phyloP scores from a whole-genome alignment of 495 filamentous ascomycete species.

The Hypoxylon fragiforme region DNA sequence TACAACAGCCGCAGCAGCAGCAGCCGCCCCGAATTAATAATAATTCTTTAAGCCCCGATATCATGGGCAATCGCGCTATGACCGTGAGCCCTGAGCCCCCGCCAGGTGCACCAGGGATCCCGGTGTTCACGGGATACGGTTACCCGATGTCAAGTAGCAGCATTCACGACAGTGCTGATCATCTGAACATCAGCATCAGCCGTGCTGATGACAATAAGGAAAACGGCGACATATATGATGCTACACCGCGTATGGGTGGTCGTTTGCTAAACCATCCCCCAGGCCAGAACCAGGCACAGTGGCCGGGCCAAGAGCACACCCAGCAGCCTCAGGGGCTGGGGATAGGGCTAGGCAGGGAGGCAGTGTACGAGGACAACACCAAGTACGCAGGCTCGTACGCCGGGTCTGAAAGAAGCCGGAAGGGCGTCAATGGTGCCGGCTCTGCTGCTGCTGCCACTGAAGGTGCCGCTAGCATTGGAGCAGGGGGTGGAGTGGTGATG shows the following conservation, averaged over 20 bases:
- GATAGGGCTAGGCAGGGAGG: not conserved
- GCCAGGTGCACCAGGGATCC: not conserved
- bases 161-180: not conserved
- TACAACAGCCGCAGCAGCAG: not conserved
- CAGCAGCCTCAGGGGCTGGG: not conserved
- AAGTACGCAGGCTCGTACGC: slow-evolving; percentile 37
- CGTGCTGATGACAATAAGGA: slow-evolving; percentile 20
- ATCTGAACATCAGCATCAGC: slow-evolving; percentile 27
- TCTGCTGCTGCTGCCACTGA: too few relatives aligned
- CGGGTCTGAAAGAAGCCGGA: slow-evolving; percentile 20
- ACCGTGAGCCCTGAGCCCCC: slow-evolving; percentile 43
- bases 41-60: slow-evolving; percentile 34
- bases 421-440: not conserved
- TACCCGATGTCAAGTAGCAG: slow-evolving; percentile 35
- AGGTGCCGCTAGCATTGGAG: not conserved
- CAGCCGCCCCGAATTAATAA: slow-evolving; percentile 1
- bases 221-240: slow-evolving; percentile 47
- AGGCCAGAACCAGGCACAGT: not conserved
- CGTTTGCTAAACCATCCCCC: slow-evolving; percentile 1
- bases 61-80: slow-evolving; percentile 33
- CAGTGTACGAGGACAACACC: slow-evolving; percentile 19
- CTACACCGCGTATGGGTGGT: slow-evolving; percentile 40
- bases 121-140: slow-evolving; percentile 1
- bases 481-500: too few relatives aligned
- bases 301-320: not conserved